These are phyloP conservation scores for Yueomyces sp. DNA, from an alignment of 1,139 yeast genomes.

Conservation along the genomic window DNA sequence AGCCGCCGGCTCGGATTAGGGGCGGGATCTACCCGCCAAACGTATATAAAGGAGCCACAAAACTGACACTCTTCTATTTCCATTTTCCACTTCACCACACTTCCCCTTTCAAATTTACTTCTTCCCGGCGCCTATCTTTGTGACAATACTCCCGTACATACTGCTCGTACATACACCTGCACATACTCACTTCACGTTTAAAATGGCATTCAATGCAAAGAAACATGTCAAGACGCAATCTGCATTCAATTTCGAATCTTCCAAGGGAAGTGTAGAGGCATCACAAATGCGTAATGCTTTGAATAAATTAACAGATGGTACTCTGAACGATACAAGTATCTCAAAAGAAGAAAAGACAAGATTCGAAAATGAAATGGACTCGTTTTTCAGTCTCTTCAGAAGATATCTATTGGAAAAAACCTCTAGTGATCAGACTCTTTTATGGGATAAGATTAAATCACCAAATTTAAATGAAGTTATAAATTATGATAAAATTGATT, in stretches of 20 bases:
- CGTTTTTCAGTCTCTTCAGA: constrained; percentile 84
- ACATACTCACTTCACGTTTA: not conserved
- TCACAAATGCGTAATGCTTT: constrained; percentile 95
- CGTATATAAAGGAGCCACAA: no score
- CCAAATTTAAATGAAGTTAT: constrained; percentile 73
- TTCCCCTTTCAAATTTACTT: no score
- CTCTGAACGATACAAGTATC: constrained; percentile 27
- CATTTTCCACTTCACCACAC: no score
- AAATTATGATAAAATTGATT: constrained; percentile 39
- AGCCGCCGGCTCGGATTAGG: no score
- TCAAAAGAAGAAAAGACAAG: constrained; percentile 25
- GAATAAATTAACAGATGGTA: constrained; percentile 77
- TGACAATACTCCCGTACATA: no score
- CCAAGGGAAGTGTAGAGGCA: constrained; percentile 91
- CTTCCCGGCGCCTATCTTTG: no score
- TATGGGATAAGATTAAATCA: constrained; percentile 93
- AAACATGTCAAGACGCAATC: constrained; percentile 62
- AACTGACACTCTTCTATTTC: no score
- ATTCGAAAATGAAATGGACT: constrained; percentile 89
- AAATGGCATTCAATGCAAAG: constrained; percentile 20
- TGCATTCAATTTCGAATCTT: constrained; percentile 76
- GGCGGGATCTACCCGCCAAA: no score
- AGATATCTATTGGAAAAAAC: constrained; percentile 86
- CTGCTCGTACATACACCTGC: no score
- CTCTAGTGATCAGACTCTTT: constrained; percentile 44